Conservation (phyloP, 2,329 filamentous ascomycete species). For the Beauveria bassiana region DNA sequence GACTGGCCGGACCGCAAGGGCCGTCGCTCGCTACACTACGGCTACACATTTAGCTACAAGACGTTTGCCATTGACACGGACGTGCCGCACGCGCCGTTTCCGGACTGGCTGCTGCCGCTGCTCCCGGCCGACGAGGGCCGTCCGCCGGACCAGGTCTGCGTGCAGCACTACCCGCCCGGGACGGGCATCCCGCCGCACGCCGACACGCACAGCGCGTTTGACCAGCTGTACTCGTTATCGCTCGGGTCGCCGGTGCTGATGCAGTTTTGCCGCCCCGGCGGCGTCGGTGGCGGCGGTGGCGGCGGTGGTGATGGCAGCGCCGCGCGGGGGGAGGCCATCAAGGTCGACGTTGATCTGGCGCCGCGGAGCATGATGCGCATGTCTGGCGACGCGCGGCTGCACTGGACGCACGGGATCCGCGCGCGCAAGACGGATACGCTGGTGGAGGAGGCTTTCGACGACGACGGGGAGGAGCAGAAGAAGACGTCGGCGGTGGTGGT, state of each 20-base stretch:
- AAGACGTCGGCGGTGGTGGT: constrained; percentile 26
- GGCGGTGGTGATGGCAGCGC: too few relatives aligned
- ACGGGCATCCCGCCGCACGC: constrained; percentile 54
- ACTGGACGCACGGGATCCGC: constrained; percentile 50
- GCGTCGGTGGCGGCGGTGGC: not conserved
- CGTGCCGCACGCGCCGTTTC: constrained; percentile 42
- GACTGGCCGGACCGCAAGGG: constrained; percentile 39
- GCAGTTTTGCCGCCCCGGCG: constrained; percentile 30
- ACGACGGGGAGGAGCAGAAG: too few relatives aligned
- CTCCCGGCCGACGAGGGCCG: constrained; percentile 32
- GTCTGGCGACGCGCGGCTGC: constrained; percentile 39
- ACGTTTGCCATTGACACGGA: constrained; percentile 46
- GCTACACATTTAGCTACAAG: constrained; percentile 51
- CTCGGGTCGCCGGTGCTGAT: constrained; percentile 36
- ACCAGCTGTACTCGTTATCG: constrained; percentile 37
- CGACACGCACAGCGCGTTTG: constrained; percentile 44
- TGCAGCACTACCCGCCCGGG: constrained; percentile 53
- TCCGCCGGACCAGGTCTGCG: constrained; percentile 48
- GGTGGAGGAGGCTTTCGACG: constrained; percentile 21
- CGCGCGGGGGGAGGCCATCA: not conserved
- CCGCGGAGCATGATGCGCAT: constrained; percentile 45
- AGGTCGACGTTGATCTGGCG: constrained; percentile 37
- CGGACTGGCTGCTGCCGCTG: constrained; percentile 41
- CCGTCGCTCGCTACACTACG: constrained; percentile 45
- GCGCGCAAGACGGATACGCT: constrained; percentile 44